Conservation (phyloP, 257 asterid species). For the Solanum chiquidenum region DNA sequence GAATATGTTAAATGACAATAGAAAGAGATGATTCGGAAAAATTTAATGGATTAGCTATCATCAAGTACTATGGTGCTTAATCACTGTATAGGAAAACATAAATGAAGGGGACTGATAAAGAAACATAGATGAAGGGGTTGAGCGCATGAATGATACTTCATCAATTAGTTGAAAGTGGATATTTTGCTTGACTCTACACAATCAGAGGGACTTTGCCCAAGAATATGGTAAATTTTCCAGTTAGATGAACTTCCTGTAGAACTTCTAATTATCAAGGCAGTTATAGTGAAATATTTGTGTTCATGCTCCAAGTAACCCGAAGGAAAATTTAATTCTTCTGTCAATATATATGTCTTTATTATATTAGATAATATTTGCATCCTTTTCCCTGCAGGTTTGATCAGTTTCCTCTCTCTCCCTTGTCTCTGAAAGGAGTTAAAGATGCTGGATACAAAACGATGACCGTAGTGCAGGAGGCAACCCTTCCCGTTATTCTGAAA, state of each 20-base stretch:
- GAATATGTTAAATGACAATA: background rate
- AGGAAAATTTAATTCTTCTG: background rate
- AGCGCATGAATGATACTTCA: background rate
- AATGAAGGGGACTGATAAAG: background rate
- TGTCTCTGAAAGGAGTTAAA: conserved; percentile 78
- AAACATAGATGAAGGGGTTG: background rate
- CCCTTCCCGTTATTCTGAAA: conserved; percentile 77
- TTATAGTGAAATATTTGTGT: background rate
- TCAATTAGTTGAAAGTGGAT: background rate
- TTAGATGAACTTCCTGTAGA: background rate
- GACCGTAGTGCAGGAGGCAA: conserved; percentile 95
- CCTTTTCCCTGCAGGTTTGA: conserved; percentile 52
- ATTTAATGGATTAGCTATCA: background rate
- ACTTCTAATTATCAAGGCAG: background rate
- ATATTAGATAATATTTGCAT: background rate
- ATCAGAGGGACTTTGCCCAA: background rate
- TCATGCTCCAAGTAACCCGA: background rate
- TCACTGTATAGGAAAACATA: background rate
- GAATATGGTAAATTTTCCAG: background rate
- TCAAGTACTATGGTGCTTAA: background rate
- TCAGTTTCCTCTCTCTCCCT: conserved; percentile 62
- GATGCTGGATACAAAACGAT: conserved; percentile 82
- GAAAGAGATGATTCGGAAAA: background rate
- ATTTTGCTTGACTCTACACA: background rate
- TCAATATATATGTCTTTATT: background rate